Evolutionary conservation across 345 rosid genomes (phyloP), one percentile per base, ranked within the genome.

Genomic region (Kernera saxatilis): DNA sequence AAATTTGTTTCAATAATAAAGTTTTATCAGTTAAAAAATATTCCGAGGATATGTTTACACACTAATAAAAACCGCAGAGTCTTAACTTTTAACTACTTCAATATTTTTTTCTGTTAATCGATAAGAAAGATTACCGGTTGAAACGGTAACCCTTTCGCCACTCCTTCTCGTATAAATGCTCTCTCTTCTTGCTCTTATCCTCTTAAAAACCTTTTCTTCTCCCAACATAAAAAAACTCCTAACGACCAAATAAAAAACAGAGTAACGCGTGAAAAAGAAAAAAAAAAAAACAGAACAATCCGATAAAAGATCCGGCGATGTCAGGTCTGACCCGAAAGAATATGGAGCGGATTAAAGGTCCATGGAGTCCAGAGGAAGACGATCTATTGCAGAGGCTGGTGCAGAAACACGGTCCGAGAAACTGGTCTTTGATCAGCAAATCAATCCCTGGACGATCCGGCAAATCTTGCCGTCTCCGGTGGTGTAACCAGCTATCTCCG

Each of bases 401-500:
- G 1, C 84, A 81, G 10, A 84, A 68, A 41, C 94, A 93, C 58
- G 97, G 98, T 8, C 92, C 98, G 0, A 78, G 97, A 49, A 93
- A 91, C 86, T 93, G 98, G 98, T 86, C 98, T 12, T 65, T 89
- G 54, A 93, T 93, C 22, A 93, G 98, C 84, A 87, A 85, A 76
- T 87, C 98, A 21, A 93, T 93, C 30, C 89, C 98, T 10, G 98
- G 98, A 8, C 79, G 98, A 21, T 93, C 97, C 17, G 97, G 97
- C 0, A 91, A 91, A 70, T 91, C 97, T 8, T 93, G 98, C 41
- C 76, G 98, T 44, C 83, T 90, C 58, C 85, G 98, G 23, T 93
- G 98, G 98, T 90, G 97, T 70, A 90, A 93, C 82, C 98, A 93
- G 87, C 83, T 93, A 2, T 91, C 97, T 0, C 98, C 98, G 0